Conservation (phyloP, 805 yeast species). For the Candida incommunis region DNA sequence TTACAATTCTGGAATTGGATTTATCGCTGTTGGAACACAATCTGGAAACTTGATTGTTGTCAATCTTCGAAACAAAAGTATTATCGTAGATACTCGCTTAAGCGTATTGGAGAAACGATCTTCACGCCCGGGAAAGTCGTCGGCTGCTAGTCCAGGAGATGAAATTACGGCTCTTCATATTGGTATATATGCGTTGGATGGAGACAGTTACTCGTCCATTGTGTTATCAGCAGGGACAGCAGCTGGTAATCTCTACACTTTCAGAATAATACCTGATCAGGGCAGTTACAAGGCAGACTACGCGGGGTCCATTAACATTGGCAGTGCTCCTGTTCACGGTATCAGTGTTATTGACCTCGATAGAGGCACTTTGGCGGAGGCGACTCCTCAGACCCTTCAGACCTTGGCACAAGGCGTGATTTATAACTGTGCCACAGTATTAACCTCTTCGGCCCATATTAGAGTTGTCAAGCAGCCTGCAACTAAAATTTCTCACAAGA, state of each 20-base stretch:
- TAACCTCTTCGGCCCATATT: conserved; percentile 43
- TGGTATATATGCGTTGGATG: conserved; percentile 52
- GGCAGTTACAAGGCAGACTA: conserved; percentile 49
- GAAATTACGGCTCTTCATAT: conserved; percentile 52
- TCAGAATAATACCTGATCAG: conserved; percentile 48
- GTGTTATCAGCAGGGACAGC: conserved; percentile 64
- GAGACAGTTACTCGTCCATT: conserved; percentile 60
- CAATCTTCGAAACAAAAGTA: conserved; percentile 64
- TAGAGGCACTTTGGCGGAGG: conserved; percentile 52
- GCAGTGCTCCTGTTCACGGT: conserved; percentile 36
- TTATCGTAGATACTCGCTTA: conserved; percentile 33
- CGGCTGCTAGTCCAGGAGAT: conserved; percentile 6
- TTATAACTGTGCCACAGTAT: conserved; percentile 48
- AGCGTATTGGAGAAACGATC: conserved; percentile 14
- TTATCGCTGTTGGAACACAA: conserved; percentile 65
- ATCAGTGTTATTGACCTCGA: conserved; percentile 45
- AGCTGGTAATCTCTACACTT: conserved; percentile 53
- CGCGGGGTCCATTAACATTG: conserved; percentile 33
- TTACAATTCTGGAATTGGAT: conserved; percentile 62
- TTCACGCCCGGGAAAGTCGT: conserved; percentile 7
- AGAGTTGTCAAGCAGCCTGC: conserved; percentile 48
- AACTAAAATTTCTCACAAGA: conserved; percentile 48
- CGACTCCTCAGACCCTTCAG: conserved; percentile 42
- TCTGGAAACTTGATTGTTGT: conserved; percentile 63
- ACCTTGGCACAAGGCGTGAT: conserved; percentile 46